Evolutionary conservation across 2,329 filamentous ascomycete genomes (phyloP).

Genomic region (Arthrocladium fulminans): DNA sequence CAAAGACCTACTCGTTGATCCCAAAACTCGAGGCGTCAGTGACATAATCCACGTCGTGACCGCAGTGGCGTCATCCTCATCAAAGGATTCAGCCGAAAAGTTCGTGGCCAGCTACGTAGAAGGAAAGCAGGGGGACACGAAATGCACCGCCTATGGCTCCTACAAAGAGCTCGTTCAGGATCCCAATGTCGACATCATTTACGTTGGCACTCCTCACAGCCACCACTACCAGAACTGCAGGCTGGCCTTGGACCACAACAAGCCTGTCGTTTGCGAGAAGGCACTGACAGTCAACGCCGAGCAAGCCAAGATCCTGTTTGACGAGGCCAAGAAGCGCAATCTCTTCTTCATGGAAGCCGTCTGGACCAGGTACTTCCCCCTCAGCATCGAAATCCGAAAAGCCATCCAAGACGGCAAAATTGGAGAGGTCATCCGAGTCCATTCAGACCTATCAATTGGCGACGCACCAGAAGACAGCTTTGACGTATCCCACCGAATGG

Average conservation of each 20-base stretch:
- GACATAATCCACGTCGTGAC: constrained; percentile 70
- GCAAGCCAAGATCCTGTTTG: constrained; percentile 63
- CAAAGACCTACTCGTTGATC: constrained; percentile 69
- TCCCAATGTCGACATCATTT: constrained; percentile 72
- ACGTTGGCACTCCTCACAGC: constrained; percentile 82
- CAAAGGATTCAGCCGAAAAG: constrained; percentile 56
- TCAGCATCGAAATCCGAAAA: constrained; percentile 67
- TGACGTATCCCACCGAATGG: constrained; percentile 54
- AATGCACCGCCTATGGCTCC: constrained; percentile 65
- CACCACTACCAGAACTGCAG: constrained; percentile 89
- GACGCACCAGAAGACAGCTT: constrained; percentile 9
- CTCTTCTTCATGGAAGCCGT: constrained; percentile 79
- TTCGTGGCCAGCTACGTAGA: constrained; percentile 66
- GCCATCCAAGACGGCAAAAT: constrained; percentile 44
- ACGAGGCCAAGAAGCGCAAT: constrained; percentile 62
- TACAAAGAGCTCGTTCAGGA: constrained; percentile 76
- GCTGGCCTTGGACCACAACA: constrained; percentile 73
- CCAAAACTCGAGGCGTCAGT: constrained; percentile 56
- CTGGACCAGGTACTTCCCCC: constrained; percentile 81
- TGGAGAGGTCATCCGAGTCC: constrained; percentile 49
- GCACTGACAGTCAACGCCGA: constrained; percentile 75
- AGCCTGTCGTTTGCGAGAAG: constrained; percentile 87
- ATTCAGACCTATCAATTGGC: constrained; percentile 39
- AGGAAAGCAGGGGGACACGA: constrained; percentile 38
- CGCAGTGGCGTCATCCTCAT: constrained; percentile 72